phyloP scores from a whole-genome alignment of 2,329 filamentous ascomycete genomes.

The Tolypocladium amazonense region DNA sequence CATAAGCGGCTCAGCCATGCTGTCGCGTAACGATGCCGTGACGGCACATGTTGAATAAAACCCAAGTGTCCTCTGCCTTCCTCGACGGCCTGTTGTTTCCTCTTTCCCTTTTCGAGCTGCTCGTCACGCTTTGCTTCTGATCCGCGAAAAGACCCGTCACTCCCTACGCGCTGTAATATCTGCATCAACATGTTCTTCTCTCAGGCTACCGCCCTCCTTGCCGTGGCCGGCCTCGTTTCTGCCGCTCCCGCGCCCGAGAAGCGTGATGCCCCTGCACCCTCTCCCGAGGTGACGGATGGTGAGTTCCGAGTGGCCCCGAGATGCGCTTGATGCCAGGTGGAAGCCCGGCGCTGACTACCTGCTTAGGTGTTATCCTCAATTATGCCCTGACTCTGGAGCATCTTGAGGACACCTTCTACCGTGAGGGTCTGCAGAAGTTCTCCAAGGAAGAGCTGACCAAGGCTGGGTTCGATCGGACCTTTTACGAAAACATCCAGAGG shows the following conservation, averaged over 20 bases:
- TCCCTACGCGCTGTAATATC: background rate
- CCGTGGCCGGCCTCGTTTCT: background rate
- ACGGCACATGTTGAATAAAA: background rate
- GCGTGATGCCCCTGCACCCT: background rate
- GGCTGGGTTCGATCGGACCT: background rate
- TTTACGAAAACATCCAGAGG: background rate
- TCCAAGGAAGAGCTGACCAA: too few relatives aligned
- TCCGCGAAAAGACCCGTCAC: background rate
- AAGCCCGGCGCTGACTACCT: background rate
- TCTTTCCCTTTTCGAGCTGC: background rate
- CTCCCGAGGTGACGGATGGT: background rate
- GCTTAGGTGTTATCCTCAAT: background rate
- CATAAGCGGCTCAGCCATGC: background rate
- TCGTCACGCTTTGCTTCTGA: background rate
- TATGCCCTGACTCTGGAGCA: background rate
- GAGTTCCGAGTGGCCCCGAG: background rate
- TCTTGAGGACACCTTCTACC: background rate
- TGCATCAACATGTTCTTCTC: background rate
- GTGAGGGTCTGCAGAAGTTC: too few relatives aligned
- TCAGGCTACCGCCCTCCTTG: background rate
- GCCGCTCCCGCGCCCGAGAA: background rate
- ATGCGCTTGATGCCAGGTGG: too few relatives aligned
- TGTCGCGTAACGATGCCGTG: background rate
- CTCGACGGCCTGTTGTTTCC: background rate
- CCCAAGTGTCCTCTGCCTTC: background rate